These are phyloP conservation scores for Flaveria bidentis DNA, from an alignment of 129 eudicot genomes.

Conservation along the genomic window DNA sequence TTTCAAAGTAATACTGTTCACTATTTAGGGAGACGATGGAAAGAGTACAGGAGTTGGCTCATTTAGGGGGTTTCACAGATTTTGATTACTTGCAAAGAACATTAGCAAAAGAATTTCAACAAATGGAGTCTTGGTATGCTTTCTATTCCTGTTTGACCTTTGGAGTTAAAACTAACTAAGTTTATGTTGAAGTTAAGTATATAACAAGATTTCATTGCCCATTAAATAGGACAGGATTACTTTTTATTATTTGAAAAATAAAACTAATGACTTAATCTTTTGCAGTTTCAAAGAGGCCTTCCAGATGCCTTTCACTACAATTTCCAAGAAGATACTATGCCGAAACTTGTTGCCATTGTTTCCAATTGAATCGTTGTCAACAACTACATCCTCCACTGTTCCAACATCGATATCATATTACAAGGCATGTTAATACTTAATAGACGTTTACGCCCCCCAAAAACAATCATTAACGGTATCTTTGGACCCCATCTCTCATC, in stretches of 20 bases:
- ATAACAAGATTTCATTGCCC: constrained; percentile 10
- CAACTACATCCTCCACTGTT: constrained; percentile 32
- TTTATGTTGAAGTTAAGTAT: constrained; percentile 8
- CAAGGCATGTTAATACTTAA: constrained; percentile 48
- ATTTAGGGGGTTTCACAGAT: constrained; percentile 88
- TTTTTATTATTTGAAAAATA: background rate
- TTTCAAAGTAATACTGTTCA: constrained; percentile 1
- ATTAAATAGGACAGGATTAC: background rate
- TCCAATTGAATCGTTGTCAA: constrained; percentile 54
- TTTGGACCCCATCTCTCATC: background rate
- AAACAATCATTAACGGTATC: constrained; percentile 2
- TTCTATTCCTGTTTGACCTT: constrained; percentile 24
- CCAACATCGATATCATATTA: constrained; percentile 79
- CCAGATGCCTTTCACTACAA: constrained; percentile 76
- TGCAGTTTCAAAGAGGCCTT: constrained; percentile 90
- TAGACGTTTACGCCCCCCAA: background rate
- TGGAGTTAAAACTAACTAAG: constrained; percentile 14
- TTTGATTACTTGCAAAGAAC: constrained; percentile 68
- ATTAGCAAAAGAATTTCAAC: constrained; percentile 76
- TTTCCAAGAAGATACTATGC: constrained; percentile 65
- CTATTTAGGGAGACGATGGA: constrained; percentile 66
- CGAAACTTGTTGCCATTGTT: constrained; percentile 72
- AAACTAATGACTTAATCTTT: constrained; percentile 12
- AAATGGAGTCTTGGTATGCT: constrained; percentile 80
- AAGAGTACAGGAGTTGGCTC: constrained; percentile 64